Conservation (phyloP, 352 stramenopile genomes). For the Blastocystis sp. region DNA sequence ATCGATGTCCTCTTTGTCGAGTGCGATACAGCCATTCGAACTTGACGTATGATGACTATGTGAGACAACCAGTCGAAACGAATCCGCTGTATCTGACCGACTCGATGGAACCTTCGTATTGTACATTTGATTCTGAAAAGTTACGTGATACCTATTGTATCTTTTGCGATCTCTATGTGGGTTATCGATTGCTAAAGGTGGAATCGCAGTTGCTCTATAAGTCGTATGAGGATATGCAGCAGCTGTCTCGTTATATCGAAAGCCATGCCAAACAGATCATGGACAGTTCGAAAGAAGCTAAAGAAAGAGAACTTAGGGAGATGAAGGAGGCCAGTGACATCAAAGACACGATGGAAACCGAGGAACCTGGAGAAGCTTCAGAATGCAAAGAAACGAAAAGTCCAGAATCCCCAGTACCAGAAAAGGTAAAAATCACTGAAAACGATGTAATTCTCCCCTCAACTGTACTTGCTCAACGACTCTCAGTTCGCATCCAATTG, state of each 20-base stretch:
- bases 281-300: not conserved
- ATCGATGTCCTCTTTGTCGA: not conserved
- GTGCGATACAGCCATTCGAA: not conserved
- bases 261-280: not conserved
- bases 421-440: not conserved
- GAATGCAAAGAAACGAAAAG: too few relatives aligned
- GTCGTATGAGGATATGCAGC: not conserved
- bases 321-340: not conserved
- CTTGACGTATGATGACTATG: too few relatives aligned
- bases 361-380: too few relatives aligned
- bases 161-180: conserved; percentile 13
- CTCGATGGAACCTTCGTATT: not conserved
- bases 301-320: too few relatives aligned
- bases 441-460: not conserved
- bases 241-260: not conserved
- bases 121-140: not conserved
- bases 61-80: too few relatives aligned
- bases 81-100: too few relatives aligned
- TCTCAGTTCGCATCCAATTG: not conserved
- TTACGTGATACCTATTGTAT: not conserved
- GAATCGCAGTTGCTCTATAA: not conserved
- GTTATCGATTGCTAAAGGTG: conserved; percentile 3
- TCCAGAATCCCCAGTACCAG: too few relatives aligned
- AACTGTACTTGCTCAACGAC: not conserved
- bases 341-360: not conserved